Conservation (phyloP, 257 asterid genomes). For the Cynanchum wilfordii region DNA sequence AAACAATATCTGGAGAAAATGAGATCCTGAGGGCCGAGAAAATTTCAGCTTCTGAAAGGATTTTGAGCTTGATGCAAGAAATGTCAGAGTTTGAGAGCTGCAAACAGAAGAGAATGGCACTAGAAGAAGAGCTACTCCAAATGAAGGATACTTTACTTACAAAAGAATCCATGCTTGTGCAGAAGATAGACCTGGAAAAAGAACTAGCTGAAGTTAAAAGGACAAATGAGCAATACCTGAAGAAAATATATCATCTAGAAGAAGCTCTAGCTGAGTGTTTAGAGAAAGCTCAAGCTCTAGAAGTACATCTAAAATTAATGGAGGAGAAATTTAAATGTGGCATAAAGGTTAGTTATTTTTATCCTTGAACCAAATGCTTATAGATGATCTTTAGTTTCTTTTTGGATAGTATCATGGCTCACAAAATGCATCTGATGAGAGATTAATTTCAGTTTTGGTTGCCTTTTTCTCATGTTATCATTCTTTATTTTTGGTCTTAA, state of each 20-base stretch:
- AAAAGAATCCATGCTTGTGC: conserved; percentile 34
- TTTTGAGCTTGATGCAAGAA: conserved; percentile 32
- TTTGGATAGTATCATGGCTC: background rate
- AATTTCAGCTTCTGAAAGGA: conserved; percentile 29
- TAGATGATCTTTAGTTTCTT: background rate
- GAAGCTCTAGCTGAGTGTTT: conserved; percentile 50
- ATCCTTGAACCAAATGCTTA: background rate
- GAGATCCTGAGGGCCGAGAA: conserved; percentile 56
- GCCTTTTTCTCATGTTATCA: background rate
- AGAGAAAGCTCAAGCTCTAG: conserved; percentile 53
- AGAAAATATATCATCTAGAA: conserved; percentile 51
- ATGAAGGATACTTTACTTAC: conserved; percentile 44
- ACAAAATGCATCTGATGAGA: background rate
- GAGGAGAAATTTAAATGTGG: conserved; percentile 28
- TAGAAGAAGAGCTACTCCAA: conserved; percentile 51
- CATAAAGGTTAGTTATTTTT: conserved; percentile 39
- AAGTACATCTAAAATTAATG: conserved; percentile 40
- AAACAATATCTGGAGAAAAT: conserved; percentile 33
- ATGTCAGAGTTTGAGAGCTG: conserved; percentile 53
- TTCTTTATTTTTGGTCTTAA: background rate
- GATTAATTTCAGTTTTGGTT: background rate
- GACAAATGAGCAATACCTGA: conserved; percentile 43
- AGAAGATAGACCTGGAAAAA: conserved; percentile 37
- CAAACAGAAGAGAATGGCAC: conserved; percentile 33
- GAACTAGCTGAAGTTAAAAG: conserved; percentile 43